Conservation (phyloP, 352 stramenopile genomes). For the Phytopythium aichiense region DNA sequence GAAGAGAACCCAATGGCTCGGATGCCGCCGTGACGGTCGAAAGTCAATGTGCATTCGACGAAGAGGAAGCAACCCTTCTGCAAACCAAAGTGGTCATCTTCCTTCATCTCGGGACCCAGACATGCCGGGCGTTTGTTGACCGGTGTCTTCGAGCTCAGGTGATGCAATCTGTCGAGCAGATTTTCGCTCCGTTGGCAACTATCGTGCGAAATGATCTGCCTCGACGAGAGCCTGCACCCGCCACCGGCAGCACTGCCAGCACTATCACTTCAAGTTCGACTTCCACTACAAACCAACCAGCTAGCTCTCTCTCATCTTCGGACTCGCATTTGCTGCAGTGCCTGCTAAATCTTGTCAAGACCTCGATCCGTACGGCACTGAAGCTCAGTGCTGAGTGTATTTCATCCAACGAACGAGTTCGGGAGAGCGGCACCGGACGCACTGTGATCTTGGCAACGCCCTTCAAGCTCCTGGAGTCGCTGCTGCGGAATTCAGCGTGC, state of each 20-base stretch:
- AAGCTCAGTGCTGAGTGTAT: constrained; percentile 71
- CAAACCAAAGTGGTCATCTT: constrained; percentile 67
- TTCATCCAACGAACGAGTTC: constrained; percentile 18
- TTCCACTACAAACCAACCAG: background rate
- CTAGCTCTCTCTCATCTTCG: constrained; percentile 11
- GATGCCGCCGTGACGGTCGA: background rate
- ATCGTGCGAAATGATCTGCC: background rate
- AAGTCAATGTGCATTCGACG: background rate
- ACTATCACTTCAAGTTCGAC: constrained; percentile 1
- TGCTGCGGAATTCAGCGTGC: constrained; percentile 50
- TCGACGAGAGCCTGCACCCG: background rate
- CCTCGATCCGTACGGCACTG: constrained; percentile 53
- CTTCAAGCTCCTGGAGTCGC: constrained; percentile 43
- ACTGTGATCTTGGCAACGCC: constrained; percentile 33
- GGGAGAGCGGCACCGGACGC: constrained; percentile 13
- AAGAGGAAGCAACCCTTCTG: constrained; percentile 19
- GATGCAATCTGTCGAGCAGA: constrained; percentile 29
- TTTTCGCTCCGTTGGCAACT: constrained; percentile 19
- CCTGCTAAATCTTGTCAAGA: constrained; percentile 48
- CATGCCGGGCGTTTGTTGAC: constrained; percentile 35
- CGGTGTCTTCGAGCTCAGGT: constrained; percentile 30
- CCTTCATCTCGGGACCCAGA: constrained; percentile 50
- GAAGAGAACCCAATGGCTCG: background rate
- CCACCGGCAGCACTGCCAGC: background rate
- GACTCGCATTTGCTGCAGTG: constrained; percentile 62